Conservation (phyloP, 768 basidiomycete genomes). For the Auricularia auricula-judae region DNA sequence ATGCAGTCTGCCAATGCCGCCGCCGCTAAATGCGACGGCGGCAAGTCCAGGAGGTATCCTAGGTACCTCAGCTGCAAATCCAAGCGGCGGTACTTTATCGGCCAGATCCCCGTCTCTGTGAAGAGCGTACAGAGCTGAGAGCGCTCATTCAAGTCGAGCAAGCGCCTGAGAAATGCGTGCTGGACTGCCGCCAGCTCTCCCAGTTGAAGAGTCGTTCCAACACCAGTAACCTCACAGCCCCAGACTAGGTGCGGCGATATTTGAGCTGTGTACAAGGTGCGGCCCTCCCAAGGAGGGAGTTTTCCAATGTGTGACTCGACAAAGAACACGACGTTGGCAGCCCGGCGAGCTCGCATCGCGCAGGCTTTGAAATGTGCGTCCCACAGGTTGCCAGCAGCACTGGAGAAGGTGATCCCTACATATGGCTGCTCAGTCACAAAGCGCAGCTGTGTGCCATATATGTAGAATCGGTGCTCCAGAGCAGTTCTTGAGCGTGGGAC, state of each 20-base stretch:
- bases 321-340: neutral
- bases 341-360: neutral
- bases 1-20: neutral
- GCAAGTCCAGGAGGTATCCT: neutral
- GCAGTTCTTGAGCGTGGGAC: neutral
- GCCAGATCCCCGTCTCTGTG: conserved; percentile 10
- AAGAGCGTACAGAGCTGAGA: conserved; percentile 9
- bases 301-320: neutral
- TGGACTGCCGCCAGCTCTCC: conserved; percentile 8
- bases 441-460: conserved; percentile 1
- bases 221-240: conserved; percentile 15
- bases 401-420: conserved; percentile 6
- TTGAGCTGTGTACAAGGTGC: conserved; percentile 12
- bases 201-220: conserved; percentile 6
- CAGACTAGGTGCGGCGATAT: conserved; percentile 16
- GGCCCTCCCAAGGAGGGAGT: conserved; percentile 7
- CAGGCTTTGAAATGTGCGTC: neutral
- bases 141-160: conserved; percentile 13
- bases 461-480: neutral
- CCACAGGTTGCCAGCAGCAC: conserved; percentile 3
- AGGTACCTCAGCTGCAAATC: neutral
- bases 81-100: conserved; percentile 4
- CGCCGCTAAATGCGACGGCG: neutral
- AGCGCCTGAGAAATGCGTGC: conserved; percentile 11
- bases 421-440: conserved; percentile 2